A percentile compares a stretch with the other conserved stretches of the same genome.
phyloP scores from a whole-genome alignment of 2,329 filamentous ascomycete genomes.

The Tympanopsis confertula region DNA sequence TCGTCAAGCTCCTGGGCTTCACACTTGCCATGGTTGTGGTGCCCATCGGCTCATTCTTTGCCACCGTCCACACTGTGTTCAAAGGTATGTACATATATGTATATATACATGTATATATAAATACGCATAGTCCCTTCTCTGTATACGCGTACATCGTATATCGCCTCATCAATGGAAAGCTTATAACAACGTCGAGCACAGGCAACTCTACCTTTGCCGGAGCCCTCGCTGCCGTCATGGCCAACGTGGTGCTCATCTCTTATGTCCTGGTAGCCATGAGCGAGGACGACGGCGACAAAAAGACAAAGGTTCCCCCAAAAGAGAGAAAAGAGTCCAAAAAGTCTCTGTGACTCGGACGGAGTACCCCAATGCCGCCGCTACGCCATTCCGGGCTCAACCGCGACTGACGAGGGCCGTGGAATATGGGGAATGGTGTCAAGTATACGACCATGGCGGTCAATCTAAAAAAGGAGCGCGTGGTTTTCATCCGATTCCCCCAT shows the following conservation, averaged over 20 bases:
- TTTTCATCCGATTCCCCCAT: too few species aligned
- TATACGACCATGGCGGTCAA: too few species aligned
- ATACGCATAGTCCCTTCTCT: neutral
- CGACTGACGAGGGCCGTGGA: too few species aligned
- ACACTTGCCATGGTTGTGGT: conserved; percentile 81
- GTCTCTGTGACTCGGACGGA: neutral
- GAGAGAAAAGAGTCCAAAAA: conserved; percentile 19
- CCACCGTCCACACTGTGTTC: conserved; percentile 67
- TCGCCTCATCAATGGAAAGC: too few species aligned
- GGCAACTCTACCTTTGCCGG: conserved; percentile 85
- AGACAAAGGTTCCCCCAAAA: conserved; percentile 20
- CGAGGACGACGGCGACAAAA: conserved; percentile 55
- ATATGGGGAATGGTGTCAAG: too few species aligned
- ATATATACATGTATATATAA: neutral
- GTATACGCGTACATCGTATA: neutral
- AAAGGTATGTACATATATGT: conserved; percentile 40
- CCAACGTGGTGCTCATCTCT: conserved; percentile 80
- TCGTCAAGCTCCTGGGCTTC: conserved; percentile 80
- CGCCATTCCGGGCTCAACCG: neutral
- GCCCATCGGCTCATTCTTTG: conserved; percentile 82
- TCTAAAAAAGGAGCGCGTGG: too few species aligned
- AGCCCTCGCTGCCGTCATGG: conserved; percentile 73
- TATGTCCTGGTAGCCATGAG: conserved; percentile 86
- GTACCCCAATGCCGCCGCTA: neutral
- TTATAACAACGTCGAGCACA: conserved; percentile 26